Evolutionary conservation across 805 yeast species (phyloP).

Genomic region (Suhomyces vadensis): DNA sequence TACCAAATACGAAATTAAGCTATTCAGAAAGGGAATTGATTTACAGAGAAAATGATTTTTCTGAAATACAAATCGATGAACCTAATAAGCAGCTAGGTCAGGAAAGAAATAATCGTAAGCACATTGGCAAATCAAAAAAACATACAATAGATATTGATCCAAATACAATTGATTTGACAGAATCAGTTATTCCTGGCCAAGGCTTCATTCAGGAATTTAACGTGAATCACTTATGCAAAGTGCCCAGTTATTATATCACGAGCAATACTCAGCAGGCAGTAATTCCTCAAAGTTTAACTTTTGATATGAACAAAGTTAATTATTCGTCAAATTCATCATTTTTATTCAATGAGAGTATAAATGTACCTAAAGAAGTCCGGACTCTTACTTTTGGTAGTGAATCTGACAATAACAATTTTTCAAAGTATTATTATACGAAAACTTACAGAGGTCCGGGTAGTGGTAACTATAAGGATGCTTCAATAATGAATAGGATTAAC

Average conservation of each 20-base stretch:
- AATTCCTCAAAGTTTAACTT: conserved; percentile 1
- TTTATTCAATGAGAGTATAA: conserved; percentile 26
- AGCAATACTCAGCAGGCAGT: conserved; percentile 25
- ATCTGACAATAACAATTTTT: conserved; percentile 33
- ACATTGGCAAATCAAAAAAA: conserved; percentile 33
- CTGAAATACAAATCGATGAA: conserved; percentile 17
- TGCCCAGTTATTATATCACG: conserved; percentile 42
- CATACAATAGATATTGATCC: conserved; percentile 37
- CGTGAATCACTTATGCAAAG: conserved; percentile 41
- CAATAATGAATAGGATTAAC: conserved; percentile 41
- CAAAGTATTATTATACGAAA: conserved; percentile 42
- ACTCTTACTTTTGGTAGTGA: conserved; percentile 38
- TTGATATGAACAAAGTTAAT: conserved; percentile 17
- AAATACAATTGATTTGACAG: conserved; percentile 40
- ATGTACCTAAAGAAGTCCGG: conserved; percentile 35
- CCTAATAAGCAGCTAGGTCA: conserved; percentile 3
- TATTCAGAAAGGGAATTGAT: conserved; percentile 38
- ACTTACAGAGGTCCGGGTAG: conserved; percentile 47
- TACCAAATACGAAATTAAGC: conserved; percentile 30
- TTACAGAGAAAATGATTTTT: conserved; percentile 29
- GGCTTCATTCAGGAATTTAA: conserved; percentile 46
- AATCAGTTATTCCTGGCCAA: conserved; percentile 44
- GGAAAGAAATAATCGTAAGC: conserved; percentile 21
- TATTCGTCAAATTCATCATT: conserved; percentile 21
- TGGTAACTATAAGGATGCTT: conserved; percentile 47